Evolutionary conservation across 2,329 filamentous ascomycete genomes (phyloP).

Genomic region (Coniella vitis): DNA sequence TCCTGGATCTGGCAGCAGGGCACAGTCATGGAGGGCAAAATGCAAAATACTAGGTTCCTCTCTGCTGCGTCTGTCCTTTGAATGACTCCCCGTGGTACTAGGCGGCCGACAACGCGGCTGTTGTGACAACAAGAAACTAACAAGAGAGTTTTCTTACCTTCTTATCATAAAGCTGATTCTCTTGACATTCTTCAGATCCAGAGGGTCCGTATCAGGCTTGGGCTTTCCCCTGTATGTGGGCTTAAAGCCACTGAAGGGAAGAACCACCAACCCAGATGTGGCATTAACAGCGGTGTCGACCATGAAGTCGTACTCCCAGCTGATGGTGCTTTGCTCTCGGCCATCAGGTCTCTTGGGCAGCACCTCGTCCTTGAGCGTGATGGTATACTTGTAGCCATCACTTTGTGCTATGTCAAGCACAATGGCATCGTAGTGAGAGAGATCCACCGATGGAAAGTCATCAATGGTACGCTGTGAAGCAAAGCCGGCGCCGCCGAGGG

Average conservation of each 20-base stretch:
- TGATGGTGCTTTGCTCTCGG: conserved; percentile 63
- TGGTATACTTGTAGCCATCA: conserved; percentile 64
- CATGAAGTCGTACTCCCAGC: conserved; percentile 66
- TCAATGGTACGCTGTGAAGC: conserved; percentile 64
- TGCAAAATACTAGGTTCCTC: too few relatives aligned
- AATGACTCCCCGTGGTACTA: too few relatives aligned
- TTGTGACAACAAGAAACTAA: too few relatives aligned
- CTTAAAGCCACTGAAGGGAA: conserved; percentile 60
- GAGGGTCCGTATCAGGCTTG: conserved; percentile 48
- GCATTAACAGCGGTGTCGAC: background rate
- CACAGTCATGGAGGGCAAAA: too few relatives aligned
- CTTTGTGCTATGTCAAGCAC: conserved; percentile 53
- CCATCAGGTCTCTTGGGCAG: conserved; percentile 52
- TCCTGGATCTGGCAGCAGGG: background rate
- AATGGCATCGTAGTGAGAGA: conserved; percentile 34
- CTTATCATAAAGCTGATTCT: conserved; percentile 73
- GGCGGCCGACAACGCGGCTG: too few relatives aligned
- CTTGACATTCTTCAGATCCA: conserved; percentile 56
- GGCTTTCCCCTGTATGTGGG: conserved; percentile 68
- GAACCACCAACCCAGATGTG: conserved; percentile 36
- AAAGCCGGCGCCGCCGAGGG: conserved; percentile 71
- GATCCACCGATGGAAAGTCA: conserved; percentile 11
- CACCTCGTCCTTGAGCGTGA: conserved; percentile 67
- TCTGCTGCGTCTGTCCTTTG: too few relatives aligned
- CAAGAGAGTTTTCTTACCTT: conserved; percentile 59